A percentile compares a stretch with the other conserved stretches of the same genome.
phyloP scores from a whole-genome alignment of 2,329 filamentous ascomycete genomes.

The Ceratocystis diversiconidia region DNA sequence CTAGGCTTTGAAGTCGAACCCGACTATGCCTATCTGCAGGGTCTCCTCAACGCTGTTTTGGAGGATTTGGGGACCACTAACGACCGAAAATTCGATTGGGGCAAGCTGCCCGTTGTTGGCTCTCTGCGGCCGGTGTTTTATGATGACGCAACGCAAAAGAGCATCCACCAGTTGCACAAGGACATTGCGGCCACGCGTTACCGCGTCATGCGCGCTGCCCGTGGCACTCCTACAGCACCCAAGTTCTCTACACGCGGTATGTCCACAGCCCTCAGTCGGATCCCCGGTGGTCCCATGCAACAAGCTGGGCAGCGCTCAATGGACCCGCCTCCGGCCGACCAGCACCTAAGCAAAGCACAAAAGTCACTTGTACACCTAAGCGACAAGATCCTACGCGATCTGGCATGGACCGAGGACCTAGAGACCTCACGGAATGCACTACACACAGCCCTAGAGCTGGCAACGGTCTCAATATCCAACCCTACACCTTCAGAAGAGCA shows the following conservation, averaged over 20 bases:
- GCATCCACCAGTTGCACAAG: slow-evolving; percentile 10
- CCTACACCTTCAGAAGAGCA: not conserved
- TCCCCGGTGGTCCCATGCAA: not conserved
- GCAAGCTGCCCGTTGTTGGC: slow-evolving; percentile 4
- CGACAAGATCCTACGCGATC: slow-evolving; percentile 15
- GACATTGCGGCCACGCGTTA: slow-evolving; percentile 11
- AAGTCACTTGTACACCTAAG: slow-evolving; percentile 9
- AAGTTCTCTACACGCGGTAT: slow-evolving; percentile 1
- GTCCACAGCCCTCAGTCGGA: not conserved
- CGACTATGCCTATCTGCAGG: slow-evolving; percentile 15
- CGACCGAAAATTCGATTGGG: slow-evolving; percentile 15
- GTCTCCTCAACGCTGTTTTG: slow-evolving; percentile 10
- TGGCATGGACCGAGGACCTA: slow-evolving; percentile 11
- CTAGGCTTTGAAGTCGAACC: slow-evolving; percentile 13
- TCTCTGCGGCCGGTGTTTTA: slow-evolving; percentile 14
- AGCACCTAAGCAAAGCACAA: slow-evolving; percentile 16
- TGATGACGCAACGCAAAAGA: slow-evolving; percentile 1
- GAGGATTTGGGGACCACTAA: slow-evolving; percentile 9
- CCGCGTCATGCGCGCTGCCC: slow-evolving; percentile 9
- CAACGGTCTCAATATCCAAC: not conserved
- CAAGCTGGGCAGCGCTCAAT: not conserved
- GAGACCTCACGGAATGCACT: not conserved
- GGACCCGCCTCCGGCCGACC: slow-evolving; percentile 12
- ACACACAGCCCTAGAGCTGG: not conserved
- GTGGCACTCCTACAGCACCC: slow-evolving; percentile 2